Evolutionary conservation across 2,329 filamentous ascomycete genomes (phyloP).

Genomic region (Diaporthe australafricana): DNA sequence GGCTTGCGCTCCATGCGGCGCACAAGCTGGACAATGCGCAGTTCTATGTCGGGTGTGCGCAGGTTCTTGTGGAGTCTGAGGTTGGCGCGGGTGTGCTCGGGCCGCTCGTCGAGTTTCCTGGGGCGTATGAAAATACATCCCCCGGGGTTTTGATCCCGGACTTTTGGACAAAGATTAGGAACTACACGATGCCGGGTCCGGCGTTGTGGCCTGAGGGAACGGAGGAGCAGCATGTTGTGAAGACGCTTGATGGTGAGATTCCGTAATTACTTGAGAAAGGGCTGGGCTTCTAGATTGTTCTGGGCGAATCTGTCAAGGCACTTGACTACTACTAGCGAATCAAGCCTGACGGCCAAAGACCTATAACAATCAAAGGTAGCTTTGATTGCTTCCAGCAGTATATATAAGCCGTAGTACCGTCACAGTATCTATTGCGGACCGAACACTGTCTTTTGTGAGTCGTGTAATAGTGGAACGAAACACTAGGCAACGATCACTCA

Average conservation of each 20-base stretch:
- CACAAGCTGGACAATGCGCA: conserved; percentile 7
- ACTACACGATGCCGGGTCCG: background rate
- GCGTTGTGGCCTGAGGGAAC: background rate
- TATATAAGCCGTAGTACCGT: no score
- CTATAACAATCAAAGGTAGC: no score
- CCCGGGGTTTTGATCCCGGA: conserved; percentile 3
- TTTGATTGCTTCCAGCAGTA: no score
- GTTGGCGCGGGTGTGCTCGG: background rate
- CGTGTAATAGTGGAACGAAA: background rate
- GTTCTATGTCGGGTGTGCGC: background rate
- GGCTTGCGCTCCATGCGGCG: background rate
- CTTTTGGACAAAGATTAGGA: conserved; percentile 8
- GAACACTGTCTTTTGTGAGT: background rate
- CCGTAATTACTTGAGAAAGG: background rate
- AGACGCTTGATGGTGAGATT: background rate
- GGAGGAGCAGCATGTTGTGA: conserved; percentile 3
- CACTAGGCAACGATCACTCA: no score
- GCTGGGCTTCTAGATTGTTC: no score
- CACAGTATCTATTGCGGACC: no score
- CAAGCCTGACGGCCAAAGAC: no score
- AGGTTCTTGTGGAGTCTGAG: background rate
- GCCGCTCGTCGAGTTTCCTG: background rate
- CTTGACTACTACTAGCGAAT: no score
- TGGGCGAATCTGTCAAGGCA: no score
- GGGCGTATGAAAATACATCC: background rate